Conservation (phyloP, 2,329 filamentous ascomycete species). For the Exophiala spinifera region DNA sequence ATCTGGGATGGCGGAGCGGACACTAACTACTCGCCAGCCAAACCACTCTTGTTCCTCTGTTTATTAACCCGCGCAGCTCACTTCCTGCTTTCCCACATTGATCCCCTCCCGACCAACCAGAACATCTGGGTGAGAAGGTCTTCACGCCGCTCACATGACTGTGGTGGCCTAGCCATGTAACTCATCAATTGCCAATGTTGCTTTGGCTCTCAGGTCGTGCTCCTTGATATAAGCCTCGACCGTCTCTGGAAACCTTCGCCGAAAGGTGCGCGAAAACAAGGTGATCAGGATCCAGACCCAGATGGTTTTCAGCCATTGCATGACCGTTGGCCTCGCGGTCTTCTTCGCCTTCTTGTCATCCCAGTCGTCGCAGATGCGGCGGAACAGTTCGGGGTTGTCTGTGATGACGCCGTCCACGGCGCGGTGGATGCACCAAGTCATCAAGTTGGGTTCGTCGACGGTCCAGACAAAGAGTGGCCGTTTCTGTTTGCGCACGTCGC, state of each 20-base stretch:
- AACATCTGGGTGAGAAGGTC: not conserved
- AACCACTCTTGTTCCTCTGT: too few species aligned
- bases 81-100: too few species aligned
- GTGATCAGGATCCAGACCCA: slow-evolving; percentile 25
- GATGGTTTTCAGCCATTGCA: slow-evolving; percentile 25
- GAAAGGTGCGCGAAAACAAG: slow-evolving; percentile 21
- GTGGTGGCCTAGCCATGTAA: not conserved
- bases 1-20: too few species aligned
- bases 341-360: slow-evolving; percentile 13
- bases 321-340: slow-evolving; percentile 14
- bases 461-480: slow-evolving; percentile 78
- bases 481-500: slow-evolving; percentile 53
- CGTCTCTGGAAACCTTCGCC: slow-evolving; percentile 25
- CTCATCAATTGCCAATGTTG: slow-evolving; percentile 1
- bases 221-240: slow-evolving; percentile 18
- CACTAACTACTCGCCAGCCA: too few species aligned
- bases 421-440: slow-evolving; percentile 73
- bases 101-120: too few species aligned
- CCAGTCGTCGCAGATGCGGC: slow-evolving; percentile 28
- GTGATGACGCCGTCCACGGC: slow-evolving; percentile 78
- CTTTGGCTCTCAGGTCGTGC: slow-evolving; percentile 11
- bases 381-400: slow-evolving; percentile 70
- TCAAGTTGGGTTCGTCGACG: slow-evolving; percentile 72
- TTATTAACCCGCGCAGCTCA: not conserved
- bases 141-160: not conserved